Evolutionary conservation across 352 stramenopile genomes (phyloP), one percentile per base, ranked within the genome.

Genomic region (Globisporangium sylvaticum): DNA sequence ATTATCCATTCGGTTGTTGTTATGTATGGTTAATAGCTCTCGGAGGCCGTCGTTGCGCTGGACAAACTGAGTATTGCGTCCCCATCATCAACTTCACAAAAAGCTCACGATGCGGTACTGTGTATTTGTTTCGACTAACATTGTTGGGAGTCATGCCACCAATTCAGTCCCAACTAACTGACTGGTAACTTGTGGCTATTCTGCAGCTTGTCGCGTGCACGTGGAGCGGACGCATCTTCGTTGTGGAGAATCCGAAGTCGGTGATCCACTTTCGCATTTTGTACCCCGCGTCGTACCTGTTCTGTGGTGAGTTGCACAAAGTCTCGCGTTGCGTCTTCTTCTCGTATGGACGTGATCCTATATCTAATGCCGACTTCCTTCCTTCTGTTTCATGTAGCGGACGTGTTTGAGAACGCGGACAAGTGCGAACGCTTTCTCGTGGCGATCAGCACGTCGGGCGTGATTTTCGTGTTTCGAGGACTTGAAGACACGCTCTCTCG

Each of bases 141-240:
- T 18, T 67, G 53, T 53, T 54, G 29, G 6, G 20, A 24, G 2
- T 25, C 29, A 9, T 34, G 4, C 42, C 27, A 25, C 3, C 27
- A 4, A 20, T 58, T 9, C 14, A 22, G 12, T 25, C 27, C n/a
- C 8, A n/a, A 4, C 20, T 20, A 5, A 29, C 29, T 32, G 1
- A 29, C 20, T 44, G 15, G 14, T 61, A 22, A 50, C 18, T 25
- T 62, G 24, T 25, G 27, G 1, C 18, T 29, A 3, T 25, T 15
- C 14, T 29, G 8, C 42, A 94, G 83, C 73, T 94, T 57, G 70
- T 92, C 9, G 78, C 72, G 3, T 91, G 82, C 52, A 92, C 80
- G 34, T 94, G 85, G 85, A 91, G 80, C 68, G 85, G 86, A 2
- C 66, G 79, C 60, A 63, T 92, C 27, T 89, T 81, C 64, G 75